phyloP scores from a whole-genome alignment of 2,329 filamentous ascomycete species.

The Ambrosiella beaveri region DNA sequence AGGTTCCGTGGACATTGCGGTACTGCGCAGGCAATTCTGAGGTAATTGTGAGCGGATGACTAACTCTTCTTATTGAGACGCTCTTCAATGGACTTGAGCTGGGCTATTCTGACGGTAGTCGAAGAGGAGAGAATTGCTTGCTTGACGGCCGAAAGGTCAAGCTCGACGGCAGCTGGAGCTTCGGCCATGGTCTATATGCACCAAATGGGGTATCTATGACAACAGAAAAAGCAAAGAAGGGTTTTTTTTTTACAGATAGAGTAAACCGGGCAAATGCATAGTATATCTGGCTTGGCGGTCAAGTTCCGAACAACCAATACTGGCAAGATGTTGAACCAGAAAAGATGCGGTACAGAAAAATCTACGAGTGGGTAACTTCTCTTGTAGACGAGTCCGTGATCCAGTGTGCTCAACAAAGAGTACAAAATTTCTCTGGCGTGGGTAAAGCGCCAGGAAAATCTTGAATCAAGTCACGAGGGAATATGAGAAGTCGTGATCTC shows the following conservation, averaged over 20 bases:
- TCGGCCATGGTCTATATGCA: slow-evolving; percentile 12
- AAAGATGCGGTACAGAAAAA: background rate
- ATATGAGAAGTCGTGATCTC: background rate
- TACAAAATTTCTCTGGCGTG: background rate
- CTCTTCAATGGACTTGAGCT: slow-evolving; percentile 39
- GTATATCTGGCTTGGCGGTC: background rate
- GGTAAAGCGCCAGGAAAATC: background rate
- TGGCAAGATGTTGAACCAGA: background rate
- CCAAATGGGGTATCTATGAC: background rate
- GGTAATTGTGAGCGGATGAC: slow-evolving; percentile 16
- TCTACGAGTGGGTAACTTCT: slow-evolving; percentile 1
- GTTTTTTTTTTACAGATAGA: too few species aligned
- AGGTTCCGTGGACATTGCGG: background rate
- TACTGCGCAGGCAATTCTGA: background rate
- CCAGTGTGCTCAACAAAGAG: background rate
- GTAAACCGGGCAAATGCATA: too few species aligned
- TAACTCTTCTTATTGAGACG: slow-evolving; percentile 37
- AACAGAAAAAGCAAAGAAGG: background rate
- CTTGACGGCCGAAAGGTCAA: slow-evolving; percentile 34
- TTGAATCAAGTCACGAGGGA: background rate
- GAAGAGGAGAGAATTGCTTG: slow-evolving; percentile 44
- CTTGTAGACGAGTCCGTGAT: background rate
- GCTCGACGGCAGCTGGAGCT: slow-evolving; percentile 18
- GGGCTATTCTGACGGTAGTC: slow-evolving; percentile 35
- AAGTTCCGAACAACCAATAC: background rate